phyloP scores from a whole-genome alignment of 257 asterid genomes.

The Cordia subcordata region DNA sequence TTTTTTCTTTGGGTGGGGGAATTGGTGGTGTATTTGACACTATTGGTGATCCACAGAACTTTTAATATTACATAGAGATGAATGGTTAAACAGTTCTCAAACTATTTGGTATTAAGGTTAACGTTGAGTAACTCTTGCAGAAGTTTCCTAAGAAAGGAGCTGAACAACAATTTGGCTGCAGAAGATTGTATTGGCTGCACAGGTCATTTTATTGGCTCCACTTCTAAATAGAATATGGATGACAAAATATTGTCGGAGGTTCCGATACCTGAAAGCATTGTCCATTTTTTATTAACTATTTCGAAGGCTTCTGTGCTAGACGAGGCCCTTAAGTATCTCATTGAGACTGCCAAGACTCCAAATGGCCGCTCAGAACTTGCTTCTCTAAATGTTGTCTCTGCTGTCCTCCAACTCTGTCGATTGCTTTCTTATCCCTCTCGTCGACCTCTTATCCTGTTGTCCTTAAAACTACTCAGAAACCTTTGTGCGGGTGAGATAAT shows the following conservation, averaged over 20 bases:
- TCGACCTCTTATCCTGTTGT: slow-evolving; percentile 36
- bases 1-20: too few relatives aligned
- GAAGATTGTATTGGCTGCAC: too few relatives aligned
- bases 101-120: too few relatives aligned
- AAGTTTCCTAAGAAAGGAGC: too few relatives aligned
- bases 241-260: slow-evolving; percentile 11
- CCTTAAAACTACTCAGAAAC: slow-evolving; percentile 72
- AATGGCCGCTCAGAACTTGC: slow-evolving; percentile 60
- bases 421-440: slow-evolving; percentile 31
- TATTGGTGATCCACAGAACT: too few relatives aligned
- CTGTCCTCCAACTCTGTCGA: slow-evolving; percentile 49
- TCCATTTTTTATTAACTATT: slow-evolving; percentile 32
- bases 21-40: too few relatives aligned
- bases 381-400: slow-evolving; percentile 29
- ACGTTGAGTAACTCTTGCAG: too few relatives aligned
- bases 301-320: slow-evolving; percentile 37
- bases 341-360: slow-evolving; percentile 49
- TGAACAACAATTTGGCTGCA: too few relatives aligned
- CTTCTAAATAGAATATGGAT: slow-evolving; percentile 30
- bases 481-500: slow-evolving; percentile 73
- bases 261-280: slow-evolving; percentile 26
- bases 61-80: too few relatives aligned
- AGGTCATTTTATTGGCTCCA: not conserved
- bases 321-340: slow-evolving; percentile 46
- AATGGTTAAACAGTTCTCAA: too few relatives aligned